These are phyloP conservation scores for Sparassis latifolia DNA, from an alignment of 1,284 basidiomycete species.

Conservation along the genomic window DNA sequence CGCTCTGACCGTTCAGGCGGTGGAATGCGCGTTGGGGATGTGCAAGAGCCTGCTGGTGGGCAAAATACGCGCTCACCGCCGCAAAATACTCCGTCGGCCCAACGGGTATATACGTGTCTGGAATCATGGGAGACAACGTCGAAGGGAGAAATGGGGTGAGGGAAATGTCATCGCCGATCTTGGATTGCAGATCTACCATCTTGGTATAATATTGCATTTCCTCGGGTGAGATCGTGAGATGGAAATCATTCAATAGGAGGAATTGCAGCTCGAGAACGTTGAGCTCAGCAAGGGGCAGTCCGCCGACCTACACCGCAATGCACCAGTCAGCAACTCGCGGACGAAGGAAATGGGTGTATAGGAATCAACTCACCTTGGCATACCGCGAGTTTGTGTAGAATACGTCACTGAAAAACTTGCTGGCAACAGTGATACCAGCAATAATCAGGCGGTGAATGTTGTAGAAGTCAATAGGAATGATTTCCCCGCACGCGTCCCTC, in stretches of 20 bases:
- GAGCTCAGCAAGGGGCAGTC: conserved; percentile 88
- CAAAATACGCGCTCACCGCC: conserved; percentile 45
- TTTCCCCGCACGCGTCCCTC: conserved; percentile 56
- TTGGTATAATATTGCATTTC: conserved; percentile 97
- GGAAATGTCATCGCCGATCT: conserved; percentile 27
- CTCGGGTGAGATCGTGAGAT: conserved; percentile 78
- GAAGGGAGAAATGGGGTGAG: conserved; percentile 23
- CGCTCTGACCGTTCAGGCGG: conserved; percentile 5
- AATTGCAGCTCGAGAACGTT: conserved; percentile 98
- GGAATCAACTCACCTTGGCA: conserved; percentile 72
- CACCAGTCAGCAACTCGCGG: background rate
- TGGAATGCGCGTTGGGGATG: conserved; percentile 1
- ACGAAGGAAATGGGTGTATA: no score
- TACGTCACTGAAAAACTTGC: conserved; percentile 98
- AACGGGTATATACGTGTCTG: conserved; percentile 20
- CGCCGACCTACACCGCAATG: conserved; percentile 65
- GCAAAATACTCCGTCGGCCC: conserved; percentile 47
- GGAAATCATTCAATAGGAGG: conserved; percentile 92
- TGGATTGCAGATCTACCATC: conserved; percentile 69
- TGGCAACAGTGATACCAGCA: conserved; percentile 95
- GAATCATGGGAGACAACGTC: conserved; percentile 18
- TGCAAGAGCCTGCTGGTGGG: conserved; percentile 21
- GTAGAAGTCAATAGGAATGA: conserved; percentile 94
- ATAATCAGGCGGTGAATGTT: conserved; percentile 95
- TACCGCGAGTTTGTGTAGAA: conserved; percentile 99